Conservation (phyloP, 1,284 basidiomycete species). For the Chiua sp. region DNA sequence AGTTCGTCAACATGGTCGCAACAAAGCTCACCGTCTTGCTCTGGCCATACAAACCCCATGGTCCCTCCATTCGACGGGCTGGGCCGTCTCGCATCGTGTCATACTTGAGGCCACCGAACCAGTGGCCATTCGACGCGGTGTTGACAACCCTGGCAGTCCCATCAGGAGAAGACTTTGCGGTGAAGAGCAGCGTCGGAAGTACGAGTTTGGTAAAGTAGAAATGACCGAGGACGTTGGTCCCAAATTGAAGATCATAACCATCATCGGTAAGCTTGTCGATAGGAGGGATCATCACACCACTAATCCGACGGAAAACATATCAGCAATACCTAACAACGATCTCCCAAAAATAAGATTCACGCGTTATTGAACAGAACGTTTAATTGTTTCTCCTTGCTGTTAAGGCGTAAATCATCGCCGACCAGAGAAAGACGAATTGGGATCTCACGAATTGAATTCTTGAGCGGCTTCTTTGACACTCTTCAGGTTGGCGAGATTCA, state of each 20-base stretch:
- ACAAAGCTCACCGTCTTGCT: constrained; percentile 44
- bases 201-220: constrained; percentile 52
- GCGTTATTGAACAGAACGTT: constrained; percentile 62
- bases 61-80: constrained; percentile 23
- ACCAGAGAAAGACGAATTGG: not conserved
- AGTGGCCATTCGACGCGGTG: constrained; percentile 43
- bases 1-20: too few species aligned
- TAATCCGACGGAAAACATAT: constrained; percentile 20
- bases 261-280: constrained; percentile 53
- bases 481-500: too few species aligned
- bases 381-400: constrained; percentile 52
- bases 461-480: too few species aligned
- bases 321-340: not conserved
- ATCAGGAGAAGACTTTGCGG: constrained; percentile 33
- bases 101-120: too few species aligned
- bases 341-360: constrained; percentile 33
- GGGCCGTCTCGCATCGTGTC: constrained; percentile 41
- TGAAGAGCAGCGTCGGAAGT: too few species aligned
- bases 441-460: too few species aligned
- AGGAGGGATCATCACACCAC: constrained; percentile 55
- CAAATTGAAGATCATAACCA: constrained; percentile 60
- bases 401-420: not conserved
- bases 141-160: constrained; percentile 49
- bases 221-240: constrained; percentile 53
- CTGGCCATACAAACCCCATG: constrained; percentile 43